These are phyloP conservation scores for Fonticula alba DNA, from an alignment of 78 protist species.

Conservation along the genomic window DNA sequence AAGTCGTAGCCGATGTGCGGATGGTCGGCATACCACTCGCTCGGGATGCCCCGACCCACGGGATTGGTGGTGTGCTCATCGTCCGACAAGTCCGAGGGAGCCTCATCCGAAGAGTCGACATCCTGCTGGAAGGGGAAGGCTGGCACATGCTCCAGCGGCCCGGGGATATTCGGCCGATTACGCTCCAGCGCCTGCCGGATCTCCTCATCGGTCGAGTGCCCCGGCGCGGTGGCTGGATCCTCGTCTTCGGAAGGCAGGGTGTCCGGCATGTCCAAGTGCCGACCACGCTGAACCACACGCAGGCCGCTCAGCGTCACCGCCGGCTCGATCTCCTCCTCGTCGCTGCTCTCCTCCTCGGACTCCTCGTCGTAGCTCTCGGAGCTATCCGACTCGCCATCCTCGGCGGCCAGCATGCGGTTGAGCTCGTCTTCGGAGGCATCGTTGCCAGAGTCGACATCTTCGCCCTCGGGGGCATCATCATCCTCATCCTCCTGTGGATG, in stretches of 20 bases:
- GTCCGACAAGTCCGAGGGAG: background rate
- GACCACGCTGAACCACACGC: background rate
- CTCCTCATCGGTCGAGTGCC: conserved; percentile 3
- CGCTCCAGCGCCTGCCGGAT: background rate
- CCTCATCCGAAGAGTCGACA: conserved; percentile 36
- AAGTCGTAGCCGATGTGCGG: conserved; percentile 89
- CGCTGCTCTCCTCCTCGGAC: background rate
- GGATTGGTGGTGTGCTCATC: conserved; percentile 35
- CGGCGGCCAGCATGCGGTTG: background rate
- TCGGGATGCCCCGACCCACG: conserved; percentile 74
- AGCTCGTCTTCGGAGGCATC: conserved; percentile 1
- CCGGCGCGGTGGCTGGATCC: background rate
- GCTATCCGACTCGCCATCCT: conserved; percentile 10
- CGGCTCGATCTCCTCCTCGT: conserved; percentile 5
- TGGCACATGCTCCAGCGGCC: conserved; percentile 11
- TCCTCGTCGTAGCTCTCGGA: conserved; percentile 10
- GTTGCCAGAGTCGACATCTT: conserved; percentile 12
- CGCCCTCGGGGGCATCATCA: background rate
- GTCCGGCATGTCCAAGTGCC: background rate
- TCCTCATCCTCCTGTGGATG: conserved; percentile 1
- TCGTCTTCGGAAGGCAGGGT: conserved; percentile 11
- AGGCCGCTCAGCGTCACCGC: conserved; percentile 5
- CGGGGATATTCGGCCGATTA: background rate
- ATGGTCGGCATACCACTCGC: conserved; percentile 81
- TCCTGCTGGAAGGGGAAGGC: conserved; percentile 22